Evolutionary conservation across 108 stramenopile genomes (phyloP), one percentile per base, ranked within the genome.

Genomic region (Cyclotella baltica): DNA sequence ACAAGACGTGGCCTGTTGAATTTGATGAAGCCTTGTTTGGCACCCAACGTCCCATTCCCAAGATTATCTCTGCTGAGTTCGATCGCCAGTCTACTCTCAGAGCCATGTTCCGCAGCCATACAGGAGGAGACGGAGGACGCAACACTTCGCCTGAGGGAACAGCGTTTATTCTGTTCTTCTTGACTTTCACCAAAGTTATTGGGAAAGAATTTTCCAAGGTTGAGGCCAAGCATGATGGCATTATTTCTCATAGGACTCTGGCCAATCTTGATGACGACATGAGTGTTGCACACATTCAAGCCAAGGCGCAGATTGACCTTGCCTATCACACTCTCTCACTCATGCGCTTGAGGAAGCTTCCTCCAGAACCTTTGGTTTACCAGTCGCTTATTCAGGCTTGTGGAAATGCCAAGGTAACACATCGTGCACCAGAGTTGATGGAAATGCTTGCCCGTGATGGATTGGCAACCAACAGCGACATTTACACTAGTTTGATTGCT

Each of bases 381-480:
- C 83, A 87, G 62, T 85, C 74, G 4, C 75, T 96, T 35, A 96
- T 96, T 85, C 88, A 89, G 43, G 90, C 94, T 2, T 95, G 94
- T 55, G 92, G 92, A 15, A 66, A 90, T 25, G 90, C 90, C 75
- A 87, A 89, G 5, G 87, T 88, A 46, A 86, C 88, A 8, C 77
- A 80, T 55, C 85, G 90, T 35, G 92, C 90, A 11, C 43, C 86
- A 5, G 73, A 87, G 48, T 75, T 96, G 30, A 87, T 96, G 53
- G 75, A 87, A 50, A 73, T 89, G 71, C 85, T 93, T 80, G 84
- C 86, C 31, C 62, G 77, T 0, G 88, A 92, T 43, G 88, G 90
- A 22, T 70, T 91, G 8, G 84, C 83, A 23, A 76, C 88, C 9
- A 88, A 93, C 53, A 70, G 77, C 34, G 92, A 90, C 53, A 78